Conservation (phyloP, 495 filamentous ascomycete genomes). For the Aspergillus affinis region DNA sequence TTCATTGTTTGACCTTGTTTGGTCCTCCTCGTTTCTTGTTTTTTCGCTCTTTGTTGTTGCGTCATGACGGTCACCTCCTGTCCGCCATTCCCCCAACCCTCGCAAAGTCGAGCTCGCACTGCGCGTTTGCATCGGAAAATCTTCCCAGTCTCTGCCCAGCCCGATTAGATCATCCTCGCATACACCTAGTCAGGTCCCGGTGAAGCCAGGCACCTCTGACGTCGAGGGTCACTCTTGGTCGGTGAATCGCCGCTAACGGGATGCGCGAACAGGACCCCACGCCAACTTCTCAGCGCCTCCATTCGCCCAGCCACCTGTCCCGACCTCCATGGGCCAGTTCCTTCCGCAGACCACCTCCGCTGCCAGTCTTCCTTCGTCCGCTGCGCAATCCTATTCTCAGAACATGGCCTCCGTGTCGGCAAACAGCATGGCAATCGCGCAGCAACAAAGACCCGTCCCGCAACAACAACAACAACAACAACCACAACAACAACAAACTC, state of each 20-base stretch:
- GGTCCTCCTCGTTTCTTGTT: not conserved
- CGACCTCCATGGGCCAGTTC: conserved; percentile 37
- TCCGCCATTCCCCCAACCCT: not conserved
- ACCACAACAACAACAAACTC: conserved; percentile 27
- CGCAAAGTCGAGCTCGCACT: not conserved
- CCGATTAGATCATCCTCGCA: not conserved
- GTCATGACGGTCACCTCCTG: not conserved
- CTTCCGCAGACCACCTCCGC: conserved; percentile 29
- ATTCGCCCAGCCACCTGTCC: conserved; percentile 39
- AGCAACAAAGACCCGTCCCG: conserved; percentile 30
- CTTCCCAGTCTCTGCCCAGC: not conserved
- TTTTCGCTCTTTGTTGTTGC: not conserved
- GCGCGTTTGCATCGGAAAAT: not conserved
- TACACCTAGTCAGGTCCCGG: not conserved
- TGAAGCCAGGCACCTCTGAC: not conserved
- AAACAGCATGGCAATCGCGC: conserved; percentile 37
- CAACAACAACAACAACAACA: conserved; percentile 30
- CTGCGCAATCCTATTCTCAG: conserved; percentile 37
- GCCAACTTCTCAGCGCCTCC: conserved; percentile 40
- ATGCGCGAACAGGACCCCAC: conserved; percentile 35
- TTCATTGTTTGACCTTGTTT: not conserved
- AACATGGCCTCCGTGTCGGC: conserved; percentile 41
- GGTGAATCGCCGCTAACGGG: conserved; percentile 23
- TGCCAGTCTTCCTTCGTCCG: conserved; percentile 33
- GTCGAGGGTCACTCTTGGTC: conserved; percentile 2